Conservation (phyloP, 352 stramenopile species). For the Phytophthora crassamura region DNA sequence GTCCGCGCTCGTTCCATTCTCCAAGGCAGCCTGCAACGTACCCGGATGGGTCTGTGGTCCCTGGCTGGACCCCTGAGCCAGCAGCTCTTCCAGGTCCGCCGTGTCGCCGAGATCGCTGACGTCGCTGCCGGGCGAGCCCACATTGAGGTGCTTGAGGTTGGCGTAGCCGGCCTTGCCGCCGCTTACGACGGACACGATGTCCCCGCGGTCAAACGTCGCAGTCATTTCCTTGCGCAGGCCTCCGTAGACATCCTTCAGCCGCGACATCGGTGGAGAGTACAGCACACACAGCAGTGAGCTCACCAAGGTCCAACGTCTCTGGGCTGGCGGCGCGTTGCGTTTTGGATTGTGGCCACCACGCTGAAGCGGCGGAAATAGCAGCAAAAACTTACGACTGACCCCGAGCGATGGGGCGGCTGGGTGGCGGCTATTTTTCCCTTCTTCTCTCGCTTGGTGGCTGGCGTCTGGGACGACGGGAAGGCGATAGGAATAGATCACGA, state of each 20-base stretch:
- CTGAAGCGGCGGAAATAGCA: slow-evolving; percentile 25
- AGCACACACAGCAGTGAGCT: slow-evolving; percentile 13
- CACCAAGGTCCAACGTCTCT: slow-evolving; percentile 26
- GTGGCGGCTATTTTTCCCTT: slow-evolving; percentile 42
- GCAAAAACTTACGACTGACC: slow-evolving; percentile 41
- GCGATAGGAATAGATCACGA: slow-evolving; percentile 9
- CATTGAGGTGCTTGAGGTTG: slow-evolving; percentile 85
- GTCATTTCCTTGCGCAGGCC: slow-evolving; percentile 84
- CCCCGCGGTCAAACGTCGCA: slow-evolving; percentile 67
- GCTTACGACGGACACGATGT: slow-evolving; percentile 74
- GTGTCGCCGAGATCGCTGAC: slow-evolving; percentile 84
- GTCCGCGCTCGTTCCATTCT: background rate
- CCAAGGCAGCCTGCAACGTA: slow-evolving; percentile 18
- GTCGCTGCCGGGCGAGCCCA: slow-evolving; percentile 77
- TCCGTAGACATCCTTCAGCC: slow-evolving; percentile 82
- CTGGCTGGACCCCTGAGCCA: slow-evolving; percentile 75
- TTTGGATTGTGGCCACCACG: slow-evolving; percentile 29
- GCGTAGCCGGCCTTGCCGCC: slow-evolving; percentile 79
- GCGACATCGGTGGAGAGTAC: slow-evolving; percentile 41
- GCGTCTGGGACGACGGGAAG: slow-evolving; percentile 8
- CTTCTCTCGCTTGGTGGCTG: slow-evolving; percentile 5
- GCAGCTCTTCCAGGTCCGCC: slow-evolving; percentile 79
- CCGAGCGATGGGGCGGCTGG: slow-evolving; percentile 33
- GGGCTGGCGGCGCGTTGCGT: slow-evolving; percentile 13
- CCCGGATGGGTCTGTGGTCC: slow-evolving; percentile 77